These are phyloP conservation scores for Aspergillus pseudotamarii DNA, from an alignment of 2,329 filamentous ascomycete genomes.

Conservation along the genomic window DNA sequence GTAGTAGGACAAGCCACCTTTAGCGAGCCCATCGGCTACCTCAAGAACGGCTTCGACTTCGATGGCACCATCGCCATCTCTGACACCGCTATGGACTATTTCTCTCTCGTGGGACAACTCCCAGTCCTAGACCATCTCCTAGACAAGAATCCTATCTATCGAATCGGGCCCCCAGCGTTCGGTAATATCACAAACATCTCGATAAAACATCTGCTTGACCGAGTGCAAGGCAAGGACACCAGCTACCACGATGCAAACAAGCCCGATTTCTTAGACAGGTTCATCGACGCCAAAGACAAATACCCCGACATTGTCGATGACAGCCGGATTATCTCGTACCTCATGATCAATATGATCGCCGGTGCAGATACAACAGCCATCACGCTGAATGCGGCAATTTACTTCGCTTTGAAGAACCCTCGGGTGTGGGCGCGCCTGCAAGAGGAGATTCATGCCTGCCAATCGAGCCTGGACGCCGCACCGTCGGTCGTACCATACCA, in stretches of 20 bases:
- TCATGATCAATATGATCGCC: constrained; percentile 38
- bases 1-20: constrained; percentile 31
- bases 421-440: constrained; percentile 18
- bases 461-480: background rate
- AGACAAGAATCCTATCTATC: constrained; percentile 34
- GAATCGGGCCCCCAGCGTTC: constrained; percentile 29
- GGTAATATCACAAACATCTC: constrained; percentile 26
- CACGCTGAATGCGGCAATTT: constrained; percentile 33
- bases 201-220: constrained; percentile 20
- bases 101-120: constrained; percentile 28
- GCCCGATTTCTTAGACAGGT: constrained; percentile 45
- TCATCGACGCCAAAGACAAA: constrained; percentile 43
- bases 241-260: constrained; percentile 21
- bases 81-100: constrained; percentile 27
- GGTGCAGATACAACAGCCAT: constrained; percentile 44
- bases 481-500: constrained; percentile 23
- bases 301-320: constrained; percentile 42
- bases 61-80: constrained; percentile 27
- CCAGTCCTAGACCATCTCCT: constrained; percentile 30
- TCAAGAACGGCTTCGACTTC: constrained; percentile 31
- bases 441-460: constrained; percentile 18
- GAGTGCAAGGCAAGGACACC: constrained; percentile 18
- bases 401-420: constrained; percentile 26
- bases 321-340: constrained; percentile 39
- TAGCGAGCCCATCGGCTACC: constrained; percentile 28